Evolutionary conservation across 208 protist species (phyloP), one percentile per base, ranked within the genome.

Genomic region (Wallacemonas sp.): DNA sequence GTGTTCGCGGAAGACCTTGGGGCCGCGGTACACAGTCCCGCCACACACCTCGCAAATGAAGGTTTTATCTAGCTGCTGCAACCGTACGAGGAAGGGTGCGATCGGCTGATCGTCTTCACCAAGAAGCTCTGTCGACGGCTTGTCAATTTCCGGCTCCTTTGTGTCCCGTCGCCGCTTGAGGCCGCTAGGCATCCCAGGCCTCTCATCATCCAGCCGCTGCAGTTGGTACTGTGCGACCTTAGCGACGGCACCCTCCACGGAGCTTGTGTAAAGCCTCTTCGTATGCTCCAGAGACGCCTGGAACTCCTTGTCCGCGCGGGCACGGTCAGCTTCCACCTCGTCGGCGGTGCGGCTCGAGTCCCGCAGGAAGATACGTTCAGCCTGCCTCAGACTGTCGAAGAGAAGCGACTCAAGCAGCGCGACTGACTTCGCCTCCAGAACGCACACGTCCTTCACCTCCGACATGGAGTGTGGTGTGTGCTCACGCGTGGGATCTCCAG

Each of bases 21-120:
- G 90, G 0, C 90, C 90, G 21, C 88, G 73, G 72, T 92, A 95
- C 3, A 95, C 74, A 9, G 83, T 89, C n/a, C 87, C 87, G 45
- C 90, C 90, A 65, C 90, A 95, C 4, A 95, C 83, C 34, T 93
- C 90, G 38, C 90, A 95, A 41, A 76, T 62, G 48, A 83, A 95
- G 1, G 71, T 71, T 66, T 93, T 95, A 38, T 92, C 78, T 10
- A 95, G 79, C 71, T 93, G 87, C 66, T 93, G 84, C 33, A 93
- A 73, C 48, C 87, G 66, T 26, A 89, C 76, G 1, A 93, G 73
- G 85, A 87, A 95, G n/a, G 78, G 79, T 5, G 90, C 73, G 24
- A 95, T 81, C 0, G 90, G 87, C 44, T 87, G 73, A 5, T 81
- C 87, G 59, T 93, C 89, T n/a, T 89, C 79, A 37, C 83, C 87